These are phyloP conservation scores for Aspergillus tanneri DNA, from an alignment of 2,329 filamentous ascomycete genomes.

Conservation along the genomic window DNA sequence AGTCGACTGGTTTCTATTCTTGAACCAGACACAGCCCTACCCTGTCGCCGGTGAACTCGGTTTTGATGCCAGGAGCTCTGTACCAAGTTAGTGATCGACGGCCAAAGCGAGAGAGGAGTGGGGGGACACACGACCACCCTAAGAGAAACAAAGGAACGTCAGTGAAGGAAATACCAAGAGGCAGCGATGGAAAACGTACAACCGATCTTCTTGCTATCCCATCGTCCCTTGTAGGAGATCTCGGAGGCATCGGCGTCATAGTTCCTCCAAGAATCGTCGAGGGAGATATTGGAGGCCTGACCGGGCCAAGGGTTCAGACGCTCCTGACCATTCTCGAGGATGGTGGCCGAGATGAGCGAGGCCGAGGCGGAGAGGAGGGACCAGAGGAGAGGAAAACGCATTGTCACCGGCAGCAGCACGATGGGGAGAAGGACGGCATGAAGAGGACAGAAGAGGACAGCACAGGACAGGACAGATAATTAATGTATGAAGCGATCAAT, in stretches of 20 bases:
- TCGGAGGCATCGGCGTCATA: slow-evolving; percentile 55
- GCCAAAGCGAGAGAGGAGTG: slow-evolving; percentile 7
- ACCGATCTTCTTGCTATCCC: slow-evolving; percentile 60
- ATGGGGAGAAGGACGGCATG: neutral
- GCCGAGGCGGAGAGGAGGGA: slow-evolving; percentile 12
- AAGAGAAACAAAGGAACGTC: neutral
- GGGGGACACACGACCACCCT: slow-evolving; percentile 55
- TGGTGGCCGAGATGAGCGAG: slow-evolving; percentile 34
- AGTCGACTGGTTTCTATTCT: slow-evolving; percentile 3
- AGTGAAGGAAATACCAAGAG: slow-evolving; percentile 1
- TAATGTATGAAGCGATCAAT: no score
- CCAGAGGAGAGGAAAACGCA: neutral
- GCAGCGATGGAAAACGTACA: slow-evolving; percentile 34
- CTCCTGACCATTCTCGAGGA: slow-evolving; percentile 46
- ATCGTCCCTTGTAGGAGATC: slow-evolving; percentile 62
- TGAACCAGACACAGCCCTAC: slow-evolving; percentile 20
- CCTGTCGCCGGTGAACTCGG: slow-evolving; percentile 55
- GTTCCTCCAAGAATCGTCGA: slow-evolving; percentile 44
- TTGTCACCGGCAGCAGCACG: neutral
- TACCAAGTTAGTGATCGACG: slow-evolving; percentile 11
- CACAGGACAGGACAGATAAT: no score
- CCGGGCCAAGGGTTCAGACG: slow-evolving; percentile 41
- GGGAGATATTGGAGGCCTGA: slow-evolving; percentile 30
- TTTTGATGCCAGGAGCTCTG: slow-evolving; percentile 54
- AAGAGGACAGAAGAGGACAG: neutral